Evolutionary conservation across 495 filamentous ascomycete species (phyloP), one percentile per base, ranked within the genome.

Genomic region (Hyphodiscus hymeniophilus): DNA sequence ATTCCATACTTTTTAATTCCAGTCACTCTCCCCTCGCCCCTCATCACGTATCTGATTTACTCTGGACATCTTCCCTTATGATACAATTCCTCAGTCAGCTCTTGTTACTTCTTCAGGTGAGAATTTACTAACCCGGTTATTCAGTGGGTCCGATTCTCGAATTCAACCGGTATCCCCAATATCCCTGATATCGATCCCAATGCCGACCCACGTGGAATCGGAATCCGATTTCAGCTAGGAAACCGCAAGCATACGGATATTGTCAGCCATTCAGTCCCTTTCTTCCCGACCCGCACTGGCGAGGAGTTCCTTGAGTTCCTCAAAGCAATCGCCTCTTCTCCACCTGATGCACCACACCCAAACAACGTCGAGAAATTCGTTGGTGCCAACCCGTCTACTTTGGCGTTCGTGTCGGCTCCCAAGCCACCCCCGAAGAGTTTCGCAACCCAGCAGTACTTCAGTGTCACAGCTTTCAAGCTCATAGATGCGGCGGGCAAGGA

Each of bases 211-310:
- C 66, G 67, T 18, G 74, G 74, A 17, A 59, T 75, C 15, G 73
- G 65, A 11, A 54, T 75, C 51, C 69, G 74, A 33, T 75, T 77
- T 60, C 30, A 69, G 23, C 61, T 75, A 3, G 65, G 69, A 16
- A 55, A 60, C 22, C 71, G 68, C 35, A 61, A 61, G 13, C 75
- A 80, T 57, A 78, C 74, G 0, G 75, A 80, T 56, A 73, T 80
- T 52, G 58, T 80, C 45, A 58, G 61, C 1, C 76, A 80, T 58
- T 68, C 66, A 6, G 69, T 66, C 2, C 58, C 64, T 38, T 63
- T 60, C 47, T 78, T 77, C 60, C 76, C 73, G 0, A 66, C 59
- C 0, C 54, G 64, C 15, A 76, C 65, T 1, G 71, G 70, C 8
- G 65, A 60, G 20, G 73, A 70, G 15, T 73, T 75, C 44, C 62